phyloP scores from a whole-genome alignment of 2,329 filamentous ascomycete species.

The Diaporthe sp. region DNA sequence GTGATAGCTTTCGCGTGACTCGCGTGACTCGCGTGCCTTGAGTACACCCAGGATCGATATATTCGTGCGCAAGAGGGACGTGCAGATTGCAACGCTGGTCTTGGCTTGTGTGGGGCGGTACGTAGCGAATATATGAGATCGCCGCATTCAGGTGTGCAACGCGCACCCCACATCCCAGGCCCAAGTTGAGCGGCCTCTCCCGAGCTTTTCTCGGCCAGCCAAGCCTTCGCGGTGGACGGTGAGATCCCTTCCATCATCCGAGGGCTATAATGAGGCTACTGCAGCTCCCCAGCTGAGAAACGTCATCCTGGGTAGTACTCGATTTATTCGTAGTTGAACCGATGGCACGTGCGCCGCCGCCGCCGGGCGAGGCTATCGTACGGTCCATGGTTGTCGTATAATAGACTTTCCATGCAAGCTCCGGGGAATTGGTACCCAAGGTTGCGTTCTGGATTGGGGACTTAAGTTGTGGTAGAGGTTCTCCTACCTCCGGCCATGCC shows the following conservation, averaged over 20 bases:
- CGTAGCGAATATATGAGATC: neutral
- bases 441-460: too few species aligned
- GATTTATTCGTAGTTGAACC: neutral
- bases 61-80: neutral
- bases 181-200: neutral
- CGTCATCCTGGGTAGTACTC: neutral
- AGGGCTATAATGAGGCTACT: neutral
- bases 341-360: constrained; percentile 6
- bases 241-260: neutral
- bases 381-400: neutral
- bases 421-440: neutral
- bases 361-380: neutral
- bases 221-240: neutral
- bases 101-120: neutral
- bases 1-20: neutral
- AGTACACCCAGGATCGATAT: neutral
- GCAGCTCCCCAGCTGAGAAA: neutral
- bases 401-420: neutral
- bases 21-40: neutral
- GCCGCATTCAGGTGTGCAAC: neutral
- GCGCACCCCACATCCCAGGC: neutral
- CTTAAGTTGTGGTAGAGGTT: neutral
- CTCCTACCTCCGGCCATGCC: neutral
- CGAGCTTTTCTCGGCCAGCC: neutral
- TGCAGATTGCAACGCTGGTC: neutral